phyloP scores from a whole-genome alignment of 2,329 filamentous ascomycete species.

The Thielaviopsis punctulata region DNA sequence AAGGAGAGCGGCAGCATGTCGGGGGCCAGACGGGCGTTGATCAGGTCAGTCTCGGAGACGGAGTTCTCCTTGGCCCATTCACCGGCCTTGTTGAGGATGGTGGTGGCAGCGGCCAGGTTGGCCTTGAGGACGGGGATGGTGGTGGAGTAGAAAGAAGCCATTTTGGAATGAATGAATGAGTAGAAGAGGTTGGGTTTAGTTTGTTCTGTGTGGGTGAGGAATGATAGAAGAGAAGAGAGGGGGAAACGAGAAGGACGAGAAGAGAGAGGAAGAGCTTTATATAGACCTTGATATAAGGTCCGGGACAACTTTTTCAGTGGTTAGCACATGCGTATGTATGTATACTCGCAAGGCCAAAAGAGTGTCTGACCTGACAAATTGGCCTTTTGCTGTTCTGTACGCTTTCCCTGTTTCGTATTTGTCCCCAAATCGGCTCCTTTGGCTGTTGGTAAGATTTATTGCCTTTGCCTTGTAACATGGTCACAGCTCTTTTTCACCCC shows the following conservation, averaged over 20 bases:
- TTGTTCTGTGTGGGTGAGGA: not conserved
- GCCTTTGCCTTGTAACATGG: too few relatives aligned
- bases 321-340: too few relatives aligned
- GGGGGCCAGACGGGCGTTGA: slow-evolving; percentile 15
- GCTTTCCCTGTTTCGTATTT: too few relatives aligned
- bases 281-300: not conserved
- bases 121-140: slow-evolving; percentile 2
- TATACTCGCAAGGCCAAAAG: too few relatives aligned
- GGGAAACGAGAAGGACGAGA: not conserved
- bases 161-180: slow-evolving; percentile 4
- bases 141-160: slow-evolving; percentile 7
- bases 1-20: slow-evolving; percentile 23
- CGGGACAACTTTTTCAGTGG: too few relatives aligned
- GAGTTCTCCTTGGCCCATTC: not conserved
- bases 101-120: not conserved
- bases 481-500: too few relatives aligned
- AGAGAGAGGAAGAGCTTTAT: not conserved
- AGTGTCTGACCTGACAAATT: too few relatives aligned
- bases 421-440: too few relatives aligned
- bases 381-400: too few relatives aligned
- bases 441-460: too few relatives aligned
- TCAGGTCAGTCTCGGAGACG: not conserved
- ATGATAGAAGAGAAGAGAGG: not conserved
- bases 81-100: slow-evolving; percentile 6
- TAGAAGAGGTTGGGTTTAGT: not conserved